phyloP scores from a whole-genome alignment of 2,329 filamentous ascomycete genomes.

The Tympanopsis confertula region DNA sequence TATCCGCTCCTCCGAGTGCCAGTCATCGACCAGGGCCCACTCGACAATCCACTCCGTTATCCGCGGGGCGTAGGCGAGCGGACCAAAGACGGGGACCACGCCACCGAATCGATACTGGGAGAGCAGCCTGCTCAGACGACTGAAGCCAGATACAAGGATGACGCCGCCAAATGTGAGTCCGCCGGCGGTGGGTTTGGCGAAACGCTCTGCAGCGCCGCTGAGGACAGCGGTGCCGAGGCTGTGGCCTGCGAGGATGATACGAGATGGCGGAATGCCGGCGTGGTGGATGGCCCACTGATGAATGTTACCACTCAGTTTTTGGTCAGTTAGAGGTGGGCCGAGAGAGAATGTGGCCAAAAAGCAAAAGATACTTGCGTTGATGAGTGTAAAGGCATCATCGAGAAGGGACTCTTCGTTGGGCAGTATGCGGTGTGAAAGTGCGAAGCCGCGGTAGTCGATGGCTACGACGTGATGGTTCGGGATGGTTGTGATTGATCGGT shows the following conservation, averaged over 20 bases:
- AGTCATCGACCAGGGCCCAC: conserved; percentile 62
- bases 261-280: conserved; percentile 52
- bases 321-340: too few species aligned
- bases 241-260: conserved; percentile 75
- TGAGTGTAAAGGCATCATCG: conserved; percentile 60
- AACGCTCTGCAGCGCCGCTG: conserved; percentile 62
- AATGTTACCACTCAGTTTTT: too few species aligned
- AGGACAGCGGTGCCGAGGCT: conserved; percentile 81
- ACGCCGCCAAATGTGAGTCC: conserved; percentile 66
- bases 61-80: conserved; percentile 55
- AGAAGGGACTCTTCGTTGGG: conserved; percentile 76
- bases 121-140: conserved; percentile 60
- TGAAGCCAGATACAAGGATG: conserved; percentile 71
- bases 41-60: conserved; percentile 46
- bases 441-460: conserved; percentile 85
- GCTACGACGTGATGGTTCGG: conserved; percentile 72
- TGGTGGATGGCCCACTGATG: conserved; percentile 49
- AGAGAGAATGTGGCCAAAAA: too few species aligned
- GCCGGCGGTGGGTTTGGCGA: conserved; percentile 32
- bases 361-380: too few species aligned
- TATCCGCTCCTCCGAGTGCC: conserved; percentile 65
- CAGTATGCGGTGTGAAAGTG: conserved; percentile 60
- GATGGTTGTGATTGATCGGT: conserved; percentile 64
- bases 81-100: conserved; percentile 66
- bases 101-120: conserved; percentile 71